Conservation (phyloP, 2,329 filamentous ascomycete genomes). For the Mycogone perniciosa region DNA sequence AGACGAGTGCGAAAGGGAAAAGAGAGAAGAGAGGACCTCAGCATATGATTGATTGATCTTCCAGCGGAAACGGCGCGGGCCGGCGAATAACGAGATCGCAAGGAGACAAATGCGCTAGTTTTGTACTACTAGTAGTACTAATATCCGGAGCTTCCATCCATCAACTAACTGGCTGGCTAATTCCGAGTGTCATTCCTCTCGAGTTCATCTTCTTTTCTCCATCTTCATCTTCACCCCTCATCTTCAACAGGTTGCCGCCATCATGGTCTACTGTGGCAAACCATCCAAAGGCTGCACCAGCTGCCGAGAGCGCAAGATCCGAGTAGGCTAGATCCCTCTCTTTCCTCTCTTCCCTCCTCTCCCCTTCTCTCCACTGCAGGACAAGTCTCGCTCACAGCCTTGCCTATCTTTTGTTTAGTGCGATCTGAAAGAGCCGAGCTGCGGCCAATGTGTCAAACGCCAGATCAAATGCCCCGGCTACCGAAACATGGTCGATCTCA, state of each 20-base stretch:
- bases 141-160: too few relatives aligned
- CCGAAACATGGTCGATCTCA: slow-evolving; percentile 48
- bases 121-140: too few relatives aligned
- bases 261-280: slow-evolving; percentile 53
- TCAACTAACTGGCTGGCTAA: too few relatives aligned
- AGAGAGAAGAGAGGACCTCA: too few relatives aligned
- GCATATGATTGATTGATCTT: too few relatives aligned
- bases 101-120: too few relatives aligned
- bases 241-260: neutral
- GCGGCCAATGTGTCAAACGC: slow-evolving; percentile 49
- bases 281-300: slow-evolving; percentile 51
- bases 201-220: neutral
- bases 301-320: slow-evolving; percentile 50
- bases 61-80: too few relatives aligned
- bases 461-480: slow-evolving; percentile 49
- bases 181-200: neutral
- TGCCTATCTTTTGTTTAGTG: slow-evolving; percentile 32
- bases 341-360: neutral
- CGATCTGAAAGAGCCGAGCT: slow-evolving; percentile 45
- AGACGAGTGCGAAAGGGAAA: too few relatives aligned
- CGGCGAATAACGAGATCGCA: too few relatives aligned
- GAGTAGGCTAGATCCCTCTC: slow-evolving; percentile 34
- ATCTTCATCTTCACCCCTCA: neutral
- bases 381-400: slow-evolving; percentile 2
- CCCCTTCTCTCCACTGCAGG: slow-evolving; percentile 3